Evolutionary conservation across 192 early-diverging fungal species (phyloP).

Genomic region (Gaertneriomyces semiglobifer): DNA sequence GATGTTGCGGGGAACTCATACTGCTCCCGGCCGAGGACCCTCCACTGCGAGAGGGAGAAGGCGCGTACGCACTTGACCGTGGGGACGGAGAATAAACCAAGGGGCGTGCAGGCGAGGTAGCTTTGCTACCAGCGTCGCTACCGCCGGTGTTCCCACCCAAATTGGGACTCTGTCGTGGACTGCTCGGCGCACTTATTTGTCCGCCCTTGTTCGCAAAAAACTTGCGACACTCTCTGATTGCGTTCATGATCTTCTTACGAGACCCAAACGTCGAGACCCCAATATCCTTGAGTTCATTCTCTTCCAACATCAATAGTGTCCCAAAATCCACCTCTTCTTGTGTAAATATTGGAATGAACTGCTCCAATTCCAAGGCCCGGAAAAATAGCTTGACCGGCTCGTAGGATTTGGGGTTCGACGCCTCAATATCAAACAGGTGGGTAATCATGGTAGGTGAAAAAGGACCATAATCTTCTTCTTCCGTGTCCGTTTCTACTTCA

Average conservation of each 20-base stretch:
- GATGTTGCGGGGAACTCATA: neutral
- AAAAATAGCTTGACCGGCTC: constrained; percentile 30
- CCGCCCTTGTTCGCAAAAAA: too few relatives aligned
- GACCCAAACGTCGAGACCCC: constrained; percentile 53
- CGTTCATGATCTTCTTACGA: constrained; percentile 45
- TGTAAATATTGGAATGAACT: constrained; percentile 41
- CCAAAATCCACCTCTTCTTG: constrained; percentile 52
- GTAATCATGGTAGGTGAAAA: constrained; percentile 31
- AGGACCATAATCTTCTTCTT: constrained; percentile 3
- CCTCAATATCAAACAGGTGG: constrained; percentile 31
- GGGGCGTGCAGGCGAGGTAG: neutral
- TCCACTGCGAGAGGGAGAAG: neutral
- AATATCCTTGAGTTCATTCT: constrained; percentile 46
- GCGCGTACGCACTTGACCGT: neutral
- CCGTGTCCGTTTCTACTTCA: constrained; percentile 17
- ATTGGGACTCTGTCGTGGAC: neutral
- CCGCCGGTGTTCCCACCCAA: neutral
- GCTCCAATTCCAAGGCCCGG: constrained; percentile 37
- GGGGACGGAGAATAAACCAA: neutral
- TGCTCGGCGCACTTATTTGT: constrained; percentile 13
- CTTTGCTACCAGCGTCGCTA: neutral
- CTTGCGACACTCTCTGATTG: constrained; percentile 35
- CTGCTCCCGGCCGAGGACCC: neutral
- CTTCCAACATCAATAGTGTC: constrained; percentile 41
- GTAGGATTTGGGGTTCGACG: constrained; percentile 28